phyloP scores from a whole-genome alignment of 2,329 filamentous ascomycete species.

The Fusarium sp. region DNA sequence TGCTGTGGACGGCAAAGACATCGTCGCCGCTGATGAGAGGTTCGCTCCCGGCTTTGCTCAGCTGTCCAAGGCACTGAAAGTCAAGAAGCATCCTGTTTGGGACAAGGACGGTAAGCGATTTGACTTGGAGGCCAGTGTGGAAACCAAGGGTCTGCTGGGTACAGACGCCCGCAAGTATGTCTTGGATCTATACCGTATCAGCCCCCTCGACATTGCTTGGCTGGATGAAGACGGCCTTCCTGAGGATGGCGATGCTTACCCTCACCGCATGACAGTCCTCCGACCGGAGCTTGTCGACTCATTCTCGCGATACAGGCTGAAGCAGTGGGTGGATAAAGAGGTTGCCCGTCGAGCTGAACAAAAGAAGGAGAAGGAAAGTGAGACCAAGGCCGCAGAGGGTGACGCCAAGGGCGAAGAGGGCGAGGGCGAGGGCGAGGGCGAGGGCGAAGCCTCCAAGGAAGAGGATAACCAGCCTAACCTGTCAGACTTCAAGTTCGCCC shows the following conservation, averaged over 20 bases:
- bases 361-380: constrained; percentile 39
- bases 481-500: constrained; percentile 83
- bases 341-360: constrained; percentile 67
- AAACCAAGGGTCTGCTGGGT: constrained; percentile 96
- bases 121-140: constrained; percentile 92
- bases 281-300: constrained; percentile 89
- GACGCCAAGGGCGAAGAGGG: constrained; percentile 41
- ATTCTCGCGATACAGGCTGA: constrained; percentile 85
- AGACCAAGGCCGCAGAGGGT: constrained; percentile 40
- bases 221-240: constrained; percentile 75
- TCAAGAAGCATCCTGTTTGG: constrained; percentile 97
- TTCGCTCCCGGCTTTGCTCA: constrained; percentile 88
- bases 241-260: constrained; percentile 69
- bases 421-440: constrained; percentile 45
- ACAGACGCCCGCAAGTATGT: constrained; percentile 98
- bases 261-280: constrained; percentile 95
- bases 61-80: constrained; percentile 87
- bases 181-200: constrained; percentile 94
- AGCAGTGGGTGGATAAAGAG: constrained; percentile 86
- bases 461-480: constrained; percentile 77
- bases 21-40: constrained; percentile 88
- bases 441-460: constrained; percentile 39
- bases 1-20: constrained; percentile 95
- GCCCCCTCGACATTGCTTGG: constrained; percentile 90
- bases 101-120: constrained; percentile 93